Evolutionary conservation across 306 rosid genomes (phyloP), one percentile per base, ranked within the genome.

Genomic region (Medicago lupulina): DNA sequence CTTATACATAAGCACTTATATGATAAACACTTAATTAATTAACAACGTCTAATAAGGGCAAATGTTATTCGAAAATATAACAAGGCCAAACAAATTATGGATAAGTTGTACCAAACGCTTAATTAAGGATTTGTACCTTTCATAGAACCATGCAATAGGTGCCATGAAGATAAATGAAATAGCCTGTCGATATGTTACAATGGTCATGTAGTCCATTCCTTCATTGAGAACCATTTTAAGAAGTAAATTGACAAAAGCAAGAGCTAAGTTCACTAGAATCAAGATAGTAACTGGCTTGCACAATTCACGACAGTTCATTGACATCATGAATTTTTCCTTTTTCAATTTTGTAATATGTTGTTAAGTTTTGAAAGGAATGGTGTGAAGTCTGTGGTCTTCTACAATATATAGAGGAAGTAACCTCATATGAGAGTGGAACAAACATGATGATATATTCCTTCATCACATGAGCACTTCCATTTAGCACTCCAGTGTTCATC

Each of bases 111-210:
- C 13, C 7, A 31, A 61, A 61, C 13, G 18, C 18, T 1, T 14
- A 57, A 19, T 3, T 14, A 28, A 2, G 63, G 66, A 28, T 7
- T 36, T 41, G 54, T 74, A 86, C 97, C 96, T 82, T 53, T 88
- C 96, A 88, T 84, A 79, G 61, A 92, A 81, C 61, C 54, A 88
- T 34, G 96, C 96, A 73, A 92, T 80, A 17, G 91, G 95, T 11
- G 88, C 75, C 89, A 94, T 81, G 83, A 92, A 89, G 77, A 83
- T 65, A 34, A 88, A 84, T 19, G 96, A 85, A 83, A 87, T 73
- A 15, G 75, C 16, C 74, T 92, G 97, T 58, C 98, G 69, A 76
- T 88, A 94, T 47, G 85, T 77, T 74, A 88, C 80, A 16, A 94
- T 81, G 18, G 81, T 44, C 82, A 86, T 75, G 76, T 76, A 80